These are phyloP conservation scores for Chaetothyriales sp. DNA, from an alignment of 2,329 filamentous ascomycete species.

Conservation along the genomic window DNA sequence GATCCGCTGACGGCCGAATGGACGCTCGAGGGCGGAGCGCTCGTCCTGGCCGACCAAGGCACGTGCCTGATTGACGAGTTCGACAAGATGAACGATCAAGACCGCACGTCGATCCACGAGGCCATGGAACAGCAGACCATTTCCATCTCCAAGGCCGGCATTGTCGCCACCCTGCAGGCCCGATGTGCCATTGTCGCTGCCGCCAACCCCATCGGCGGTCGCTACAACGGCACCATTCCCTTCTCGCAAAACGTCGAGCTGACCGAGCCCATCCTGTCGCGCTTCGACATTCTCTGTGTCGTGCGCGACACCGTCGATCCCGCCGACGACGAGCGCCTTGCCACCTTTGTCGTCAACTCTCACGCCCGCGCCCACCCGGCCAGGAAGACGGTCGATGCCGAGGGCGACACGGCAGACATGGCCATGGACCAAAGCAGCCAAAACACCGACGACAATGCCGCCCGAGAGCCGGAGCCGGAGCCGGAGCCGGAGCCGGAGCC, in stretches of 20 bases:
- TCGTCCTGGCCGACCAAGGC: constrained; percentile 87
- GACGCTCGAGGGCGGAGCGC: constrained; percentile 89
- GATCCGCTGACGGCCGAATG: constrained; percentile 93
- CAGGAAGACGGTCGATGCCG: constrained; percentile 35
- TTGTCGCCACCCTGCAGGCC: constrained; percentile 91
- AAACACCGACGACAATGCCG: constrained; percentile 26
- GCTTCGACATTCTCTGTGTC: constrained; percentile 94
- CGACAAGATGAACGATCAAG: constrained; percentile 99
- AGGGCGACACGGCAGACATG: constrained; percentile 45
- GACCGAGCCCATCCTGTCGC: constrained; percentile 91
- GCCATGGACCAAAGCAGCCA: constrained; percentile 38
- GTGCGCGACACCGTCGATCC: constrained; percentile 93
- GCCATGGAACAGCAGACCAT: constrained; percentile 99
- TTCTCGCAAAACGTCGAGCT: constrained; percentile 95
- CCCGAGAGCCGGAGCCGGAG: too few species aligned
- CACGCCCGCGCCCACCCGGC: constrained; percentile 78
- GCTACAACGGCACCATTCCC: constrained; percentile 91
- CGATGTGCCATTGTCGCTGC: constrained; percentile 93
- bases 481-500: constrained; percentile 35
- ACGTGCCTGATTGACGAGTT: constrained; percentile 97
- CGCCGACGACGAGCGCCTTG: constrained; percentile 78
- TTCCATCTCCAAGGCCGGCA: constrained; percentile 95
- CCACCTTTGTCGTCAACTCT: constrained; percentile 86
- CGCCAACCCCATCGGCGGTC: constrained; percentile 88
- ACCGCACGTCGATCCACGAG: constrained; percentile 95